Conservation (phyloP, 148 eudicot species). For the Fagopyrum tataricum region DNA sequence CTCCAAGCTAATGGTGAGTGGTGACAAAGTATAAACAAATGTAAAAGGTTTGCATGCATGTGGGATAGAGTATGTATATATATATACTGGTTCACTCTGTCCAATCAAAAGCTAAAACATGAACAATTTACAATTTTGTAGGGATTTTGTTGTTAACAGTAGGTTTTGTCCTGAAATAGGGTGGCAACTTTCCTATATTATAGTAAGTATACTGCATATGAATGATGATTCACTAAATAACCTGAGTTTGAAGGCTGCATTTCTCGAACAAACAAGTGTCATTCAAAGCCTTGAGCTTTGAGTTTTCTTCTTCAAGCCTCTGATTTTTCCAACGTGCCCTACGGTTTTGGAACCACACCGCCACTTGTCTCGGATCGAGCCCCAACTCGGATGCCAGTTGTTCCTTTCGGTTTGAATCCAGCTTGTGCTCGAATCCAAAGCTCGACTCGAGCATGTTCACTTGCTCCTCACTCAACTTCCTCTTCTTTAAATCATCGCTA, state of each 20-base stretch:
- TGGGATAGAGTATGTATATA: neutral
- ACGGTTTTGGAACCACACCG: conserved; percentile 96
- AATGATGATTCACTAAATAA: too few relatives aligned
- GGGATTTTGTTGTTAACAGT: conserved; percentile 1
- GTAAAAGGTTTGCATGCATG: neutral
- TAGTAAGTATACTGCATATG: too few relatives aligned
- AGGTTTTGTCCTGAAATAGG: conserved; percentile 4
- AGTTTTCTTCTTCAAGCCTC: conserved; percentile 73
- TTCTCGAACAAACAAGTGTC: conserved; percentile 50
- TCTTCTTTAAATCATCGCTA: conserved; percentile 36
- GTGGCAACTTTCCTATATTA: neutral
- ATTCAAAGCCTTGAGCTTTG: conserved; percentile 47
- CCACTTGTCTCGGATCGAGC: conserved; percentile 82
- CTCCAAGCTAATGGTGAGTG: neutral
- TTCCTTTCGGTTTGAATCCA: conserved; percentile 84
- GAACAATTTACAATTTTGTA: neutral
- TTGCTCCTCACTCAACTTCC: conserved; percentile 62
- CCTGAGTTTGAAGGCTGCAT: conserved; percentile 76
- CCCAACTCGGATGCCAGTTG: conserved; percentile 68
- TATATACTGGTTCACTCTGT: neutral
- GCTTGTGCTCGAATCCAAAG: conserved; percentile 71
- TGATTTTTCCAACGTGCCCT: conserved; percentile 89
- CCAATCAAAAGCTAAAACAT: conserved; percentile 1
- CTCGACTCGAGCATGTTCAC: conserved; percentile 47
- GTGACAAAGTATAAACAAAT: neutral